Conservation (phyloP, 495 filamentous ascomycete genomes). For the Annulohypoxylon maeteangense region DNA sequence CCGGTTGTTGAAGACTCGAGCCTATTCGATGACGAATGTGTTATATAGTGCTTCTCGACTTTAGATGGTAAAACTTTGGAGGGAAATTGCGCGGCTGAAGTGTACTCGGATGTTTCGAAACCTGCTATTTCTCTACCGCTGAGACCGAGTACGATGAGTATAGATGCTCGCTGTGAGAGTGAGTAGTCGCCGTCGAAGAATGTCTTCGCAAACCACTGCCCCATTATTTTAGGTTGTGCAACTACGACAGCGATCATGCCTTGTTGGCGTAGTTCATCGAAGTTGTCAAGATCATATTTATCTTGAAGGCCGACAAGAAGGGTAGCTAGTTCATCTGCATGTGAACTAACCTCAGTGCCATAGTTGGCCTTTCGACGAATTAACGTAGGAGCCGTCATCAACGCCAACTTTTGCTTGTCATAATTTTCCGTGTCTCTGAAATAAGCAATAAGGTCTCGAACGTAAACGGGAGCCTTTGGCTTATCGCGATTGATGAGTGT, state of each 20-base stretch:
- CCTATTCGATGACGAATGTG: constrained; percentile 26
- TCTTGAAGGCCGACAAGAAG: constrained; percentile 83
- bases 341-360: constrained; percentile 86
- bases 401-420: constrained; percentile 82
- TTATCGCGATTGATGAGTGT: constrained; percentile 85
- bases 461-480: constrained; percentile 87
- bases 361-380: constrained; percentile 90
- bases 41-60: constrained; percentile 62
- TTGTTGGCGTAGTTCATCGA: constrained; percentile 79
- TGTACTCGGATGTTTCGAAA: constrained; percentile 70
- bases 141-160: constrained; percentile 84
- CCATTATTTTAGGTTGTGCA: constrained; percentile 79
- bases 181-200: constrained; percentile 95
- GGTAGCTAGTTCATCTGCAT: constrained; percentile 81
- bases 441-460: constrained; percentile 83
- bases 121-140: constrained; percentile 90
- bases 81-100: constrained; percentile 66
- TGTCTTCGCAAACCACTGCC: constrained; percentile 80
- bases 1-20: constrained; percentile 35
- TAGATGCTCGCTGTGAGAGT: constrained; percentile 78
- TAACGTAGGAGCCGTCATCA: constrained; percentile 77
- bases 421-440: constrained; percentile 84
- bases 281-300: constrained; percentile 77
- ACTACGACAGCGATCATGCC: constrained; percentile 86
- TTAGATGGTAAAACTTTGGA: constrained; percentile 75